A percentile compares a stretch with the other conserved stretches of the same genome.
phyloP scores from a whole-genome alignment of 2,329 filamentous ascomycete species.

The Fragosphaeria purpurea region DNA sequence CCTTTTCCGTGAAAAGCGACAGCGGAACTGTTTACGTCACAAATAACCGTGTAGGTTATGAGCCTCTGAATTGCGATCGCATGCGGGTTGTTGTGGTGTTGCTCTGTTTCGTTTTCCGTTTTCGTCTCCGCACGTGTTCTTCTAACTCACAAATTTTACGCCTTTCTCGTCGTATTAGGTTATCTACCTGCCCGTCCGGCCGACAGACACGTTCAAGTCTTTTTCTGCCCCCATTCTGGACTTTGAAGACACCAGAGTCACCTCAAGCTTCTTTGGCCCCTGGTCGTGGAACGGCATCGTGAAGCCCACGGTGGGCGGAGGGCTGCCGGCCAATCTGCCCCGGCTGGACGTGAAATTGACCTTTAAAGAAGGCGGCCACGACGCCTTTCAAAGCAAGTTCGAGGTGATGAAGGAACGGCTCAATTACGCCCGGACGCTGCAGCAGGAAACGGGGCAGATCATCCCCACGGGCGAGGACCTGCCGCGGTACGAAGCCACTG shows the following conservation, averaged over 20 bases:
- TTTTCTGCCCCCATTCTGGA: slow-evolving; percentile 85
- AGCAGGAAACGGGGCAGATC: slow-evolving; percentile 54
- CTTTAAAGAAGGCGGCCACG: slow-evolving; percentile 93
- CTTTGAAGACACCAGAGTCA: slow-evolving; percentile 74
- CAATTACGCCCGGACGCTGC: slow-evolving; percentile 68
- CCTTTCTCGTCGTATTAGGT: slow-evolving; percentile 41
- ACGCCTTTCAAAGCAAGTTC: slow-evolving; percentile 76
- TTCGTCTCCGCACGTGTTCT: too few relatives aligned
- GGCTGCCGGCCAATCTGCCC: slow-evolving; percentile 63
- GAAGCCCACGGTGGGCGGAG: slow-evolving; percentile 72
- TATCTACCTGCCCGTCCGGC: slow-evolving; percentile 71
- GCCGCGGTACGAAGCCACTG: slow-evolving; percentile 66
- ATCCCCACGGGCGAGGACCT: slow-evolving; percentile 70
- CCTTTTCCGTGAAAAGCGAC: slow-evolving; percentile 62
- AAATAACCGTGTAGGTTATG: slow-evolving; percentile 61
- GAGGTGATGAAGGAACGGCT: slow-evolving; percentile 77
- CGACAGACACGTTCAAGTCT: slow-evolving; percentile 64
- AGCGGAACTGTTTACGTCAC: slow-evolving; percentile 71
- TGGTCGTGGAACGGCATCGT: slow-evolving; percentile 81
- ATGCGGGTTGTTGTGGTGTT: too few relatives aligned
- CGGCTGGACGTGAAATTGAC: slow-evolving; percentile 73
- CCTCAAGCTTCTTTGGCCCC: slow-evolving; percentile 83
- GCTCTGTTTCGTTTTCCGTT: too few relatives aligned
- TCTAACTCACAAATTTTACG: too few relatives aligned
- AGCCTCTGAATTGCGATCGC: too few relatives aligned